Conservation (phyloP, 768 basidiomycete genomes). For the Megacollybia marginata region DNA sequence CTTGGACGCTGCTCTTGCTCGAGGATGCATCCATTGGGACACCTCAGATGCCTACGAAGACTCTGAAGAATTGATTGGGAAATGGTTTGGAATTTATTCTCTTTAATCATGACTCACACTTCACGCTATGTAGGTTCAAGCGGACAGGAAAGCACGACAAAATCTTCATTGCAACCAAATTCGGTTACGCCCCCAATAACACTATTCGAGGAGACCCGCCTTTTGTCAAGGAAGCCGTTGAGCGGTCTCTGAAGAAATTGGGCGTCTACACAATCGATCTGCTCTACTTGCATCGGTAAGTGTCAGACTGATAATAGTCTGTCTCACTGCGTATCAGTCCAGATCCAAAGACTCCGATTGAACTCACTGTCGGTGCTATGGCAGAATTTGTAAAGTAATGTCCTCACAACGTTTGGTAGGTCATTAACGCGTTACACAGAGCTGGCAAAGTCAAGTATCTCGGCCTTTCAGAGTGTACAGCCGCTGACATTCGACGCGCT, state of each 20-base stretch:
- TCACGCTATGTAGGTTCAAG: slow-evolving; percentile 34
- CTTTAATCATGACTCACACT: neutral
- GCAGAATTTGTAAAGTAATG: slow-evolving; percentile 28
- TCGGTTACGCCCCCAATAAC: slow-evolving; percentile 23
- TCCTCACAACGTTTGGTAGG: neutral
- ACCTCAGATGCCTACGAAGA: slow-evolving; percentile 35
- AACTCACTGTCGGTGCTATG: slow-evolving; percentile 26
- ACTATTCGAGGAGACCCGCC: slow-evolving; percentile 26
- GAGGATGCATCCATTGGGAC: slow-evolving; percentile 41
- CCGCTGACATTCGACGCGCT: slow-evolving; percentile 38
- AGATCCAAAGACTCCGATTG: slow-evolving; percentile 21
- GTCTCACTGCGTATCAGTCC: slow-evolving; percentile 1
- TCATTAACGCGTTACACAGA: slow-evolving; percentile 15
- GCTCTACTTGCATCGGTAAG: slow-evolving; percentile 31
- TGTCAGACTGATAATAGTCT: neutral
- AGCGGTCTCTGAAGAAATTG: slow-evolving; percentile 25
- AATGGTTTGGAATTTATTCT: slow-evolving; percentile 22
- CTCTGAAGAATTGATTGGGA: slow-evolving; percentile 37
- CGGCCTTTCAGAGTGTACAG: slow-evolving; percentile 43
- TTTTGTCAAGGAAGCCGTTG: slow-evolving; percentile 25
- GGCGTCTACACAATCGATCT: slow-evolving; percentile 29
- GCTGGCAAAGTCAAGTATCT: slow-evolving; percentile 39
- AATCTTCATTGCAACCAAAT: slow-evolving; percentile 53
- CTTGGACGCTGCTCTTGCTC: slow-evolving; percentile 32
- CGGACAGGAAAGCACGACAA: slow-evolving; percentile 35